A percentile compares a stretch with the other conserved stretches of the same genome.
Evolutionary conservation across 176 grass and related monocot species (phyloP).

Genomic region (Echinochloa phyllopogon): DNA sequence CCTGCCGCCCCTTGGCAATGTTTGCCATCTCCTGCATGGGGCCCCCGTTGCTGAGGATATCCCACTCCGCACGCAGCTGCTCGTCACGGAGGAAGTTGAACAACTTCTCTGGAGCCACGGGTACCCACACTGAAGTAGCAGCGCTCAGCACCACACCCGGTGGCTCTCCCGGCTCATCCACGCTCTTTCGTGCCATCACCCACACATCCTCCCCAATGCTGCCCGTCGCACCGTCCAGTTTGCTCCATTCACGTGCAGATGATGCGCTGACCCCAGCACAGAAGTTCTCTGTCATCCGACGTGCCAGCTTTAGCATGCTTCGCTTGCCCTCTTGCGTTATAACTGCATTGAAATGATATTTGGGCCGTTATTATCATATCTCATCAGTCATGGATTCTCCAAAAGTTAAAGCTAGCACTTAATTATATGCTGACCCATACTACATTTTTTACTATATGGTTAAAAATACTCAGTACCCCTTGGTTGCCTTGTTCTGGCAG

Average conservation of each 20-base stretch:
- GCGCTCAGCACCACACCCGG: conserved; percentile 81
- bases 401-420: no score
- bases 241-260: conserved; percentile 76
- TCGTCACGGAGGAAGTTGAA: conserved; percentile 85
- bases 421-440: background rate
- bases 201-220: conserved; percentile 68
- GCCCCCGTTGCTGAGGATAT: conserved; percentile 87
- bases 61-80: conserved; percentile 76
- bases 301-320: conserved; percentile 93
- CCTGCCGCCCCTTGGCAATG: conserved; percentile 87
- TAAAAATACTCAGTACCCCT: background rate
- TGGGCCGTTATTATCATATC: background rate
- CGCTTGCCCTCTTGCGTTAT: conserved; percentile 66
- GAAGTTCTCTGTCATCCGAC: conserved; percentile 83
- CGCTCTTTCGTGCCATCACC: conserved; percentile 73
- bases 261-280: conserved; percentile 74
- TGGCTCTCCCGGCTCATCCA: conserved; percentile 80
- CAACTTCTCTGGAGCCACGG: conserved; percentile 56
- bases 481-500: background rate
- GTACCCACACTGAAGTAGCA: conserved; percentile 87
- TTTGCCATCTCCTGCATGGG: conserved; percentile 95
- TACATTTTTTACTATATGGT: background rate
- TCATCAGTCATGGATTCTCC: background rate
- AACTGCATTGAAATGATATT: conserved; percentile 42
- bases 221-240: conserved; percentile 55